Percentiles rank a stretch among this genome's conserved stretches.
Evolutionary conservation across 139 green algal genomes (phyloP).

Genomic region (Closterium sp.): DNA sequence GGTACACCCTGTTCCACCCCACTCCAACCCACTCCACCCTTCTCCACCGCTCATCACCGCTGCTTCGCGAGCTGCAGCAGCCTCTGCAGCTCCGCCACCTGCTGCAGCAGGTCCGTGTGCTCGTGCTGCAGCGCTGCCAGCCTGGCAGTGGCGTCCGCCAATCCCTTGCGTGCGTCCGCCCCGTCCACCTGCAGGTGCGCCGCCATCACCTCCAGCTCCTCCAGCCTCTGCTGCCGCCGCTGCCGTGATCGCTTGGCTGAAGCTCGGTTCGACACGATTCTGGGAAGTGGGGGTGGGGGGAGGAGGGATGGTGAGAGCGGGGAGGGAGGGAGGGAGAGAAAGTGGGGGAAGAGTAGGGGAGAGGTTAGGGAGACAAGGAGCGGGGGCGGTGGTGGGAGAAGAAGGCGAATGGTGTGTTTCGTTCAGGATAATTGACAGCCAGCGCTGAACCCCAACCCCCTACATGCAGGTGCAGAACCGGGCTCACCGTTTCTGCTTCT

Average conservation of each 20-base stretch:
- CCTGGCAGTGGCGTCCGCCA: background rate
- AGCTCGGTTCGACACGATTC: slow-evolving; percentile 40
- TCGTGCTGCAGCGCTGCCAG: background rate
- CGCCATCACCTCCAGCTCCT: slow-evolving; percentile 28
- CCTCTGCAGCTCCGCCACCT: background rate
- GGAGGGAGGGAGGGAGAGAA: no score
- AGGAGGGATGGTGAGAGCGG: background rate
- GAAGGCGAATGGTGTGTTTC: no score
- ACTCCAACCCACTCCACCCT: no score
- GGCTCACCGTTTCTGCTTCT: background rate
- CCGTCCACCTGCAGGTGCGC: background rate
- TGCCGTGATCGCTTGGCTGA: slow-evolving; percentile 44
- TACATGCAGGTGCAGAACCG: no score
- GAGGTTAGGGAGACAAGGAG: background rate
- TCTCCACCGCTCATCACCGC: background rate
- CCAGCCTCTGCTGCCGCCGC: slow-evolving; percentile 34
- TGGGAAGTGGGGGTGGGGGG: background rate
- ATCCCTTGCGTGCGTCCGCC: background rate
- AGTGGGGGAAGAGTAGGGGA: background rate
- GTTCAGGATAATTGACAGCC: no score
- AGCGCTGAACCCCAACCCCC: no score
- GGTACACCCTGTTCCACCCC: no score
- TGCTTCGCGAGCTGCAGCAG: background rate
- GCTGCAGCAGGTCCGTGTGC: background rate
- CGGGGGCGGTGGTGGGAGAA: no score